phyloP scores from a whole-genome alignment of 2,329 filamentous ascomycete species.

The Fusarium sp. region DNA sequence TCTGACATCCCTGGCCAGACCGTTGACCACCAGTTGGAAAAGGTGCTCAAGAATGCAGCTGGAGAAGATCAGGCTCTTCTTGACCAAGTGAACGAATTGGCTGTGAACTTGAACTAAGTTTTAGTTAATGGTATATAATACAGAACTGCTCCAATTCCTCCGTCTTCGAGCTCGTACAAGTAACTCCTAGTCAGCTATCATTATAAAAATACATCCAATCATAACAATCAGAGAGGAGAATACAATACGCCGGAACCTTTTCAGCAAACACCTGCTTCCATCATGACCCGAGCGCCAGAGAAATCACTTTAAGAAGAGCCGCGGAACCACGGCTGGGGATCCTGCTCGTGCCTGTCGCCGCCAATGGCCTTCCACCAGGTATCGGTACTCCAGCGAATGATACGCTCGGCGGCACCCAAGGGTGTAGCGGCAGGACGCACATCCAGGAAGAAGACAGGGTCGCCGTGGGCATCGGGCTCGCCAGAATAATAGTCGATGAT shows the following conservation, averaged over 20 bases:
- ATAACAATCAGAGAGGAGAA: constrained; percentile 45
- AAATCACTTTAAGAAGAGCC: constrained; percentile 31
- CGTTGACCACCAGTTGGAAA: constrained; percentile 67
- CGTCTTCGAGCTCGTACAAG: constrained; percentile 32
- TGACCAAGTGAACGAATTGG: constrained; percentile 63
- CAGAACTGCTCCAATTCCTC: constrained; percentile 17
- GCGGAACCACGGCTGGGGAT: constrained; percentile 52
- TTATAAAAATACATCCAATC: constrained; percentile 47
- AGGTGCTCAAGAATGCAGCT: constrained; percentile 67
- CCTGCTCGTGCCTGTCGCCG: constrained; percentile 68
- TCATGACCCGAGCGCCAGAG: constrained; percentile 22
- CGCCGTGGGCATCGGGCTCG: constrained; percentile 82
- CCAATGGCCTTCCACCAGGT: constrained; percentile 93
- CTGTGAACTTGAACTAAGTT: constrained; percentile 40
- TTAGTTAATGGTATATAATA: constrained; percentile 30
- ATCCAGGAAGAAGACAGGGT: constrained; percentile 96
- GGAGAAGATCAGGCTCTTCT: constrained; percentile 61
- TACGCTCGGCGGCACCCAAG: constrained; percentile 80
- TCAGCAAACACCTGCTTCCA: constrained; percentile 24
- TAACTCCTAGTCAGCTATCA: constrained; percentile 43
- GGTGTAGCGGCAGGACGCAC: constrained; percentile 91
- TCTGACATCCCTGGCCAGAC: constrained; percentile 63
- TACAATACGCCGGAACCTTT: constrained; percentile 20
- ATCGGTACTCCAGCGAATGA: constrained; percentile 91
- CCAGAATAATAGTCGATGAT: constrained; percentile 97